Evolutionary conservation across 2,329 filamentous ascomycete species (phyloP).

Genomic region (Claviceps citrina): DNA sequence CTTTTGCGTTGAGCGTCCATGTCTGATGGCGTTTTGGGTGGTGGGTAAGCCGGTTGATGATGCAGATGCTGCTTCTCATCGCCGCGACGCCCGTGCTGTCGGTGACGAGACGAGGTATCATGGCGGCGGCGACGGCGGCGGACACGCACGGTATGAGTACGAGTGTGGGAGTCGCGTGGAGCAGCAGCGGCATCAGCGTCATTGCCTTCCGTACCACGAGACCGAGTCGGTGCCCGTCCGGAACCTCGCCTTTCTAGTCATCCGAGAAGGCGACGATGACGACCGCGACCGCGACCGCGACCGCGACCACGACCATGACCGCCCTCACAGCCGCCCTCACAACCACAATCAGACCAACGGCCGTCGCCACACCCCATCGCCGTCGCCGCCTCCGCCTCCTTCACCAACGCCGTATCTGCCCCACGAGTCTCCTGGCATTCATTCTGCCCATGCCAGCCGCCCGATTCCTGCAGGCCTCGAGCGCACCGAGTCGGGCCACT

Average conservation of each 20-base stretch:
- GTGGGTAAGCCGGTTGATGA: slow-evolving; percentile 16
- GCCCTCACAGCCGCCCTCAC: not conserved
- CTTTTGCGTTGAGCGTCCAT: slow-evolving; percentile 9
- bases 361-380: slow-evolving; percentile 11
- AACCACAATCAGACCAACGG: not conserved
- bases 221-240: slow-evolving; percentile 16
- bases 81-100: not conserved
- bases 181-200: not conserved
- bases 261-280: slow-evolving; percentile 18
- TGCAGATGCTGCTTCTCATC: slow-evolving; percentile 7
- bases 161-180: not conserved
- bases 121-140: not conserved
- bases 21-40: slow-evolving; percentile 27
- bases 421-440: not conserved
- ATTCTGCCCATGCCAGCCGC: not conserved
- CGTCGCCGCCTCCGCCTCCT: slow-evolving; percentile 8
- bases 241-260: slow-evolving; percentile 23
- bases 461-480: slow-evolving; percentile 22
- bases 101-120: not conserved
- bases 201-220: not conserved
- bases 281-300: slow-evolving; percentile 5
- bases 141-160: not conserved
- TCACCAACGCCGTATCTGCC: slow-evolving; percentile 9
- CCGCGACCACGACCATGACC: slow-evolving; percentile 6
- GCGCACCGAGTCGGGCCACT: slow-evolving; percentile 33